Percentiles rank a stretch among this genome's conserved stretches.
Conservation (phyloP, 805 yeast species). For the Scheffersomyces spartinae region DNA sequence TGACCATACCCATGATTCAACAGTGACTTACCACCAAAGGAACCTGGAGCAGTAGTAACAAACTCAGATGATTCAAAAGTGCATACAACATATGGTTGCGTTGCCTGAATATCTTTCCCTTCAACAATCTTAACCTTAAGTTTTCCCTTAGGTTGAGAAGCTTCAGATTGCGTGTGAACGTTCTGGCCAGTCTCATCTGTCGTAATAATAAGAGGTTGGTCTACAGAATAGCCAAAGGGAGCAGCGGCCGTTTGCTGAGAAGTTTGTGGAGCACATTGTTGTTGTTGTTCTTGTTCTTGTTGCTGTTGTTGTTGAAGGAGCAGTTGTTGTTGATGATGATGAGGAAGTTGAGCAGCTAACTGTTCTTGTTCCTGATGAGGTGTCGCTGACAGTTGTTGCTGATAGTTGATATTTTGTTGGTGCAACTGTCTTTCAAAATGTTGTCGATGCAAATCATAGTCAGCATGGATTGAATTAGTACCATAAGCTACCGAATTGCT, state of each 20-base stretch:
- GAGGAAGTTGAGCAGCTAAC: conserved; percentile 6
- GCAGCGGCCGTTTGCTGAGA: conserved; percentile 2
- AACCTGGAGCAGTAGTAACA: conserved; percentile 70
- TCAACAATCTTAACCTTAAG: conserved; percentile 71
- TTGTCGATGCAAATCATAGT: conserved; percentile 4
- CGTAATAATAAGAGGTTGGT: conserved; percentile 23
- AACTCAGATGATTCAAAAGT: conserved; percentile 87
- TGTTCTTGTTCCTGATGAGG: conserved; percentile 4
- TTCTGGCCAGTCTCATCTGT: conserved; percentile 30
- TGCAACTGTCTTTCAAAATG: conserved; percentile 2
- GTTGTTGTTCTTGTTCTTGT: conserved; percentile 4
- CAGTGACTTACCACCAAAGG: conserved; percentile 6
- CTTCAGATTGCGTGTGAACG: conserved; percentile 11
- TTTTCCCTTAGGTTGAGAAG: conserved; percentile 61
- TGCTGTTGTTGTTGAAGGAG: conserved; percentile 4
- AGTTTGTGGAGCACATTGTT: background rate
- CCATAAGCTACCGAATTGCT: conserved; percentile 57
- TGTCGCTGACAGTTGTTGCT: conserved; percentile 2
- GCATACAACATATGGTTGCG: conserved; percentile 84
- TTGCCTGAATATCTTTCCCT: conserved; percentile 57
- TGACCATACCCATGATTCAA: background rate
- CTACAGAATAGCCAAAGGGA: conserved; percentile 4
- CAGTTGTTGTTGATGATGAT: conserved; percentile 5
- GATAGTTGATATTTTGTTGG: conserved; percentile 6
- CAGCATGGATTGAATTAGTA: conserved; percentile 30